phyloP scores from a whole-genome alignment of 1,139 yeast genomes.

The Yamadazyma blattariae region DNA sequence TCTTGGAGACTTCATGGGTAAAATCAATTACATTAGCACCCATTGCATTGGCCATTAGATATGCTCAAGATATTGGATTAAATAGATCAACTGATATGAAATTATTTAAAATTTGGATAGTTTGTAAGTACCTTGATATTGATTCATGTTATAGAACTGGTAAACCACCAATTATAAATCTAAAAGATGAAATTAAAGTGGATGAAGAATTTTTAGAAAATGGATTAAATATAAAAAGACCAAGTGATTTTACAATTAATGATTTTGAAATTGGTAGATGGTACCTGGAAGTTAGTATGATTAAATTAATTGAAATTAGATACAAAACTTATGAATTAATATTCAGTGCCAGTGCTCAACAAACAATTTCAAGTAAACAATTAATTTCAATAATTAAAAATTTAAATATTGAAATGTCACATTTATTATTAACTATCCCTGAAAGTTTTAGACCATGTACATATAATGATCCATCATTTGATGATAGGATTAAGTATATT shows the following conservation, averaged over 20 bases:
- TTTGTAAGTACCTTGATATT: slow-evolving; percentile 51
- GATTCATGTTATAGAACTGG: slow-evolving; percentile 56
- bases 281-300: not conserved
- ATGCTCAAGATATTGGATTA: slow-evolving; percentile 64
- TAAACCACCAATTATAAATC: slow-evolving; percentile 45
- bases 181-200: not conserved
- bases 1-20: slow-evolving; percentile 40
- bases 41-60: slow-evolving; percentile 51
- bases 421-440: not conserved
- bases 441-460: not conserved
- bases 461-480: not conserved
- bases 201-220: not conserved
- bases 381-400: not conserved
- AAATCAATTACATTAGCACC: slow-evolving; percentile 42
- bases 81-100: too few species aligned
- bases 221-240: too few species aligned
- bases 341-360: too few species aligned
- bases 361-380: not conserved
- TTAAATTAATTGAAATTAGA: not conserved
- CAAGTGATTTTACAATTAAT: too few species aligned
- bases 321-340: not conserved
- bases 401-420: not conserved
- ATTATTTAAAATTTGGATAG: slow-evolving; percentile 52
- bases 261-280: not conserved
- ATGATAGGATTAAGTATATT: not conserved